A percentile compares a stretch with the other conserved stretches of the same genome.
These are phyloP conservation scores for Solanum medicagineum DNA, from an alignment of 257 asterid genomes.

Conservation along the genomic window DNA sequence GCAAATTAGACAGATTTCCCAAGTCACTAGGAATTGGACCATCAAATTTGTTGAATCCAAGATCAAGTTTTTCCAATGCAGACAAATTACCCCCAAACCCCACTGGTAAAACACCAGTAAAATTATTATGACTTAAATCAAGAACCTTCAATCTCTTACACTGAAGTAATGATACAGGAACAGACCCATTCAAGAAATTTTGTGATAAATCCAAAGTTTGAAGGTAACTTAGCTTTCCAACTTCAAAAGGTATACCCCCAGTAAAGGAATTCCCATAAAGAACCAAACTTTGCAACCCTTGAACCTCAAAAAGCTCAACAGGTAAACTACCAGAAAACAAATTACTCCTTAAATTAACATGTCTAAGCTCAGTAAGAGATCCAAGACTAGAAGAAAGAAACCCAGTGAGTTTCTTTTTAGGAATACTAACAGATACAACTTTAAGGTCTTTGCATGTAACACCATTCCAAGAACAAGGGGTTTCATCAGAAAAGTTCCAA, in stretches of 20 bases:
- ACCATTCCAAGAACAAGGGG: conserved; percentile 96
- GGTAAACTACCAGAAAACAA: conserved; percentile 47
- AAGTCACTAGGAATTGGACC: conserved; percentile 65
- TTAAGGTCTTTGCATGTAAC: conserved; percentile 54
- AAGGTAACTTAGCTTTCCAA: conserved; percentile 55
- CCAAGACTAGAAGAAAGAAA: conserved; percentile 60
- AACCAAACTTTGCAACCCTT: conserved; percentile 69
- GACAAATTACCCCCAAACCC: conserved; percentile 48
- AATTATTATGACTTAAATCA: conserved; percentile 42
- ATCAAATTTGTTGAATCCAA: conserved; percentile 43
- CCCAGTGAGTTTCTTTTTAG: conserved; percentile 63
- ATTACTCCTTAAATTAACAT: conserved; percentile 62
- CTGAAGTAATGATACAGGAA: conserved; percentile 41
- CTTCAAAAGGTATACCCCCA: conserved; percentile 58
- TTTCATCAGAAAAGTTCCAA: conserved; percentile 66
- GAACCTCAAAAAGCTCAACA: conserved; percentile 34
- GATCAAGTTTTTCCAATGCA: conserved; percentile 55
- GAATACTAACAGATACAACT: conserved; percentile 57
- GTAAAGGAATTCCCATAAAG: conserved; percentile 64
- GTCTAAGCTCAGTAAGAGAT: conserved; percentile 63
- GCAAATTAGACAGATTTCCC: conserved; percentile 51
- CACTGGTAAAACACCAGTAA: conserved; percentile 50
- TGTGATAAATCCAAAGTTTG: conserved; percentile 56
- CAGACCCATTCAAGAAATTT: conserved; percentile 53
- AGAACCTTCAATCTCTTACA: conserved; percentile 56